Evolutionary conservation across 2,329 filamentous ascomycete genomes (phyloP), one percentile per base, ranked within the genome.

Genomic region (Mariannaea sp.): DNA sequence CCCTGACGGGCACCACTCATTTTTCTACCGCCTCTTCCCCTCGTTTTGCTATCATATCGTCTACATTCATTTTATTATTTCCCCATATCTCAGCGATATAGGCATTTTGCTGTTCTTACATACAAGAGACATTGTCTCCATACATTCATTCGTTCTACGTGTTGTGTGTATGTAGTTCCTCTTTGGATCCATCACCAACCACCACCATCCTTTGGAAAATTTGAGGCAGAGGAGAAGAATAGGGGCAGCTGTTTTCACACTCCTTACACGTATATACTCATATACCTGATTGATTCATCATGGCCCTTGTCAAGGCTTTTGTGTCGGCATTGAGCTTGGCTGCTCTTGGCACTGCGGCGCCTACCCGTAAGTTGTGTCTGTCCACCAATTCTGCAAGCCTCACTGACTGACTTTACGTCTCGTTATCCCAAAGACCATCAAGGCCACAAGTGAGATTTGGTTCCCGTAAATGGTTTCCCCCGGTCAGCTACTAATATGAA

Each of bases 261-360:
- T 16, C 33, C 8, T 27, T 20, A 27, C 26, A 10, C 26, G 29
- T 32, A 33, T 22, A 27, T n/a, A 41, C n/a, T 27, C n/a, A 29
- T n/a, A 22, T n/a, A 22, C 17, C 17, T 7, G 19, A 5, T 20
- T 19, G 33, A 17, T 42, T 24, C 22, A 43, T 29, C 29, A 58
- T 70, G 66, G 35, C 55, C 13, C 16, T 64, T 47, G 57, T 52
- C 27, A 54, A 42, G 13, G 47, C 63, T 40, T 49, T 70, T 14
- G 49, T 65, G 43, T 64, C 66, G 20, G 64, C 55, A 13, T 26
- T 68, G 39, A 61, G 57, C 24, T 54, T 67, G 40, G 58, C 57
- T 26, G 58, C 57, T 7, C 47, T 62, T 14, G 60, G 60, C 43
- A 35, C 55, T 39, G 60, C 59, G 39, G 42, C 59, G 13, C 65